These are phyloP conservation scores for Xylaria sp. DNA, from an alignment of 495 filamentous ascomycete genomes.

Conservation along the genomic window DNA sequence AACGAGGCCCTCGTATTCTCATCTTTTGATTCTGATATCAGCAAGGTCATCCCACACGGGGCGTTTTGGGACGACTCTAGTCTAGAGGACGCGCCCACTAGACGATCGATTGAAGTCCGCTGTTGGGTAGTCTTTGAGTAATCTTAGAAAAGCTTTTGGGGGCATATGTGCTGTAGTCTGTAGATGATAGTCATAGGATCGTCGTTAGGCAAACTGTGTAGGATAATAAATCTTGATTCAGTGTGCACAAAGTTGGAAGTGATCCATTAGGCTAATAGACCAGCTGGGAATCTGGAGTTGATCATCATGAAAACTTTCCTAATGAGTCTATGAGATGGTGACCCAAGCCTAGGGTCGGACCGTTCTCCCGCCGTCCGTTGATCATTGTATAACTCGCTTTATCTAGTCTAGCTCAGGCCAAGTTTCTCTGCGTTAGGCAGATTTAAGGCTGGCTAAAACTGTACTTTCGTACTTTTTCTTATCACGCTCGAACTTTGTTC, in stretches of 20 bases:
- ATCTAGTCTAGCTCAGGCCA: background rate
- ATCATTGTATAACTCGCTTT: background rate
- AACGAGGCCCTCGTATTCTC: constrained; percentile 41
- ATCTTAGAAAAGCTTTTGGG: background rate
- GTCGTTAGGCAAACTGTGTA: background rate
- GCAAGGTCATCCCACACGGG: constrained; percentile 38
- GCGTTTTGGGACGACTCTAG: constrained; percentile 42
- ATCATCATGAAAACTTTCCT: background rate
- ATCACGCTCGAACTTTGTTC: background rate
- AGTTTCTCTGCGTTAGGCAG: background rate
- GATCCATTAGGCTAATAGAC: background rate
- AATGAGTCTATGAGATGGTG: background rate
- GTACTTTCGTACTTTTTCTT: background rate
- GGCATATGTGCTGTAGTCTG: background rate
- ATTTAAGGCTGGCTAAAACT: constrained; percentile 1
- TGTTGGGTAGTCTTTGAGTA: constrained; percentile 43
- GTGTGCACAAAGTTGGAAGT: constrained; percentile 6
- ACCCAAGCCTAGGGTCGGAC: background rate
- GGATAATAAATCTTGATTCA: constrained; percentile 3
- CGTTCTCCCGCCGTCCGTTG: background rate
- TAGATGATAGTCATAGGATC: background rate
- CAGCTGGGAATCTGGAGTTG: background rate
- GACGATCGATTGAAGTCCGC: constrained; percentile 41
- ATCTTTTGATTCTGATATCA: constrained; percentile 41
- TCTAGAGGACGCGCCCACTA: constrained; percentile 34